Evolutionary conservation across 148 eudicot species (phyloP).

Genomic region (Cornus controversa): DNA sequence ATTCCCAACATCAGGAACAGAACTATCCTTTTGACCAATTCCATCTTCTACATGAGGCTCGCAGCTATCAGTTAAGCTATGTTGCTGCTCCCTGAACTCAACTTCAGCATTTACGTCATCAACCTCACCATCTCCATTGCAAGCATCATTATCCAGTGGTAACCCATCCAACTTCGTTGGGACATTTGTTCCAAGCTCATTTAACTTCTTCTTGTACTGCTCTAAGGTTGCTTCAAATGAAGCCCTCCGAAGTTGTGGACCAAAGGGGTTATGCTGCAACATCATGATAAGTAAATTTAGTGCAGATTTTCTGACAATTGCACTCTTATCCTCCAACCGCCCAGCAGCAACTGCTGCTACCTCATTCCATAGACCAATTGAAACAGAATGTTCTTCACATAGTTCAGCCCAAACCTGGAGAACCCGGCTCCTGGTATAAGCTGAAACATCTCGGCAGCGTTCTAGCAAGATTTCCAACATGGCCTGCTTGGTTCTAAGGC

Average conservation of each 20-base stretch:
- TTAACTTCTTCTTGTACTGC: slow-evolving; percentile 76
- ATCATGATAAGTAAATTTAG: slow-evolving; percentile 79
- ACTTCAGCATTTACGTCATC: slow-evolving; percentile 38
- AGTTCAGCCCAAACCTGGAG: slow-evolving; percentile 96
- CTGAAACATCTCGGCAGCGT: slow-evolving; percentile 91
- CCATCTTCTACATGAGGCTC: slow-evolving; percentile 55
- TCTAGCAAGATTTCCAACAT: slow-evolving; percentile 92
- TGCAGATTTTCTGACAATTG: slow-evolving; percentile 93
- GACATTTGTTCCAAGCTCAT: slow-evolving; percentile 64
- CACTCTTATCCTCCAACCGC: slow-evolving; percentile 91
- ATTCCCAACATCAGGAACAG: slow-evolving; percentile 91
- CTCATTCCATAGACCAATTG: slow-evolving; percentile 97
- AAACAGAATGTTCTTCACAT: slow-evolving; percentile 86
- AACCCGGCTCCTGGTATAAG: slow-evolving; percentile 93
- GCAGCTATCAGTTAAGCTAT: slow-evolving; percentile 77
- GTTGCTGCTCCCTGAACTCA: slow-evolving; percentile 39
- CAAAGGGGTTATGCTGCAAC: slow-evolving; percentile 97
- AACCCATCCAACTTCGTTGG: slow-evolving; percentile 36
- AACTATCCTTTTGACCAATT: slow-evolving; percentile 38
- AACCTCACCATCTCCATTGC: slow-evolving; percentile 59
- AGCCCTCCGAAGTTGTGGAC: slow-evolving; percentile 83
- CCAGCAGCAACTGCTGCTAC: slow-evolving; percentile 89
- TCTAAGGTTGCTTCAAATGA: slow-evolving; percentile 90
- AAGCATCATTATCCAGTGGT: slow-evolving; percentile 35
- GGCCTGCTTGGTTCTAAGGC: slow-evolving; percentile 93